A percentile compares a stretch with the other conserved stretches of the same genome.
These are phyloP conservation scores for Wickerhamiella sorbophila DNA, from an alignment of 805 yeast genomes.

Conservation along the genomic window DNA sequence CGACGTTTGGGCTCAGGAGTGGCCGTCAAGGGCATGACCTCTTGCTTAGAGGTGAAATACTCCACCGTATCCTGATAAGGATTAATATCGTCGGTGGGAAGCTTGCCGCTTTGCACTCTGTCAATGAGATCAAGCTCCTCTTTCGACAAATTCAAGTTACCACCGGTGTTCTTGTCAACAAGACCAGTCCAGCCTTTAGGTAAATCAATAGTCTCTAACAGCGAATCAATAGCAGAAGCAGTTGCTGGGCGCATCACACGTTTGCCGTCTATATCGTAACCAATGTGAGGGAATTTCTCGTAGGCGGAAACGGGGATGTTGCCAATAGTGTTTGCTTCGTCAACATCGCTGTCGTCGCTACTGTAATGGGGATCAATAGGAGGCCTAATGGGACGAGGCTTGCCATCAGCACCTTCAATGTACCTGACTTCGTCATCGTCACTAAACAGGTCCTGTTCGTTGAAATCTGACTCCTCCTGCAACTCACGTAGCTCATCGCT, in stretches of 20 bases:
- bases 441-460: conserved; percentile 19
- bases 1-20: conserved; percentile 96
- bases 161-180: conserved; percentile 78
- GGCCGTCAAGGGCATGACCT: conserved; percentile 83
- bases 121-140: conserved; percentile 84
- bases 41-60: conserved; percentile 81
- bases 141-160: conserved; percentile 60
- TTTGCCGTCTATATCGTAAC: conserved; percentile 93
- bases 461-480: conserved; percentile 29
- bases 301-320: conserved; percentile 86
- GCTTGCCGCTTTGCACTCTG: conserved; percentile 73
- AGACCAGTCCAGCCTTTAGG: conserved; percentile 99
- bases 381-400: conserved; percentile 62
- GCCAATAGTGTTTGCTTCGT: conserved; percentile 70
- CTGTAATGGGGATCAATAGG: conserved; percentile 93
- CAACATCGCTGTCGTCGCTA: conserved; percentile 84
- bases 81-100: conserved; percentile 61
- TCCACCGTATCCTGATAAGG: conserved; percentile 92
- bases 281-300: conserved; percentile 94
- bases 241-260: conserved; percentile 98
- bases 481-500: conserved; percentile 16
- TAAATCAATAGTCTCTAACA: conserved; percentile 78
- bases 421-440: conserved; percentile 26
- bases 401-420: conserved; percentile 48
- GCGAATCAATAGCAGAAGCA: conserved; percentile 83